phyloP scores from a whole-genome alignment of 352 stramenopile species.

The Globisporangium cederbergense region DNA sequence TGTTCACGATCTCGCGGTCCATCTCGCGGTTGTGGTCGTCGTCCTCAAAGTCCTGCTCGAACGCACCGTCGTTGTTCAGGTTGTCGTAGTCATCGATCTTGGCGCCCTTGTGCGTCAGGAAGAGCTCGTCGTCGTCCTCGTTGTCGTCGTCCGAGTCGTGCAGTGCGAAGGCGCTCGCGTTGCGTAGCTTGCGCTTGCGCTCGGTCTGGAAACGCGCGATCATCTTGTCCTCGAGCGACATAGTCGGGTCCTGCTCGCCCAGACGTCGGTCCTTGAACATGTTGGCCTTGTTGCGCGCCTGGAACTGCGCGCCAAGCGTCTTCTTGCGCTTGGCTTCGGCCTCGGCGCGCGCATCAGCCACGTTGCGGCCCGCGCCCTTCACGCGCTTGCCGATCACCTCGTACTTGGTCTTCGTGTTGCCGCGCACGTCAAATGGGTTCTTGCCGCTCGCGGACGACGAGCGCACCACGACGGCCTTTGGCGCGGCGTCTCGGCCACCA shows the following conservation, averaged over 20 bases:
- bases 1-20: conserved; percentile 79
- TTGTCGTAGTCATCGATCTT: conserved; percentile 81
- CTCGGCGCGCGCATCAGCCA: conserved; percentile 75
- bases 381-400: conserved; percentile 87
- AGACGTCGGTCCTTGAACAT: conserved; percentile 85
- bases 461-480: conserved; percentile 19
- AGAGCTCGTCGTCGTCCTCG: conserved; percentile 60
- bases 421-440: conserved; percentile 91
- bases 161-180: conserved; percentile 68
- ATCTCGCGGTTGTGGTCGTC: conserved; percentile 75
- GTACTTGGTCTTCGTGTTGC: conserved; percentile 87
- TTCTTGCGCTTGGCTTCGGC: conserved; percentile 83
- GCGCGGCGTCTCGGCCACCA: conserved; percentile 13
- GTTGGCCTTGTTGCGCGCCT: conserved; percentile 85
- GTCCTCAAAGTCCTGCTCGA: conserved; percentile 51
- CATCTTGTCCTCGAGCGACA: conserved; percentile 93
- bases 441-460: conserved; percentile 24
- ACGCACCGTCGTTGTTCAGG: conserved; percentile 42
- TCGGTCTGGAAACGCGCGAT: conserved; percentile 89
- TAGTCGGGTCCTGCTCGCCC: conserved; percentile 73
- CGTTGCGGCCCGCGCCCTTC: conserved; percentile 88
- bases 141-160: conserved; percentile 78
- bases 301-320: conserved; percentile 83
- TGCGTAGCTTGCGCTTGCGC: conserved; percentile 82
- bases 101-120: conserved; percentile 70